phyloP scores from a whole-genome alignment of 192 early-diverging fungal genomes.

The Coemansia sp. region DNA sequence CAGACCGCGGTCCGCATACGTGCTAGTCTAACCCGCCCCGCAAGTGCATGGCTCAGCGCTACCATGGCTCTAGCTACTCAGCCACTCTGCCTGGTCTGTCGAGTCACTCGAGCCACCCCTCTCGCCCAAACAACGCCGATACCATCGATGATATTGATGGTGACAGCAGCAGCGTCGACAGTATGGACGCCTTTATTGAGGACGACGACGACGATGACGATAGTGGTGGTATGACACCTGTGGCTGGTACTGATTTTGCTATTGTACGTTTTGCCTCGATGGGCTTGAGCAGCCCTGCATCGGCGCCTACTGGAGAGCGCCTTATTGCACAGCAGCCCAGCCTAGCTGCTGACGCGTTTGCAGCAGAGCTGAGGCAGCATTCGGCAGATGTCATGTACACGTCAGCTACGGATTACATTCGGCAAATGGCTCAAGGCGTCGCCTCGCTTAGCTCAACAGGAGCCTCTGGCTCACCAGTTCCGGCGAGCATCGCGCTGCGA shows the following conservation, averaged over 20 bases:
- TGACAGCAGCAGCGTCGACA: conserved; percentile 15
- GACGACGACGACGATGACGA: conserved; percentile 21
- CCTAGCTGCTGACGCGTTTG: background rate
- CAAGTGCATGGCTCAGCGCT: background rate
- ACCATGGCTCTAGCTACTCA: background rate
- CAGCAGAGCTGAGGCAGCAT: conserved; percentile 2
- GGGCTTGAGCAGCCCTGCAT: background rate
- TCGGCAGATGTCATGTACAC: conserved; percentile 7
- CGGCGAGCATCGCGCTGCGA: conserved; percentile 12
- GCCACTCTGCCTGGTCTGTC: background rate
- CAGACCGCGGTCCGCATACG: background rate
- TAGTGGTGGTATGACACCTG: background rate
- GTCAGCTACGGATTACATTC: background rate
- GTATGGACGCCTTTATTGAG: conserved; percentile 54
- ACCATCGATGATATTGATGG: too few relatives aligned
- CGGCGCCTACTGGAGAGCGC: background rate
- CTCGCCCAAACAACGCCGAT: background rate
- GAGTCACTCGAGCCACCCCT: background rate
- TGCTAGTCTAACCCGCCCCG: background rate
- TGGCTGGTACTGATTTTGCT: too few relatives aligned
- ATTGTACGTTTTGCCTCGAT: too few relatives aligned
- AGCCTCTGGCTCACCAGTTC: background rate
- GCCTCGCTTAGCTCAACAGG: background rate
- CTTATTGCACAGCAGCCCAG: background rate
- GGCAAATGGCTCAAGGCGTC: conserved; percentile 8